phyloP scores from a whole-genome alignment of 2,329 filamentous ascomycete species.

The Colletotrichum liriopes region DNA sequence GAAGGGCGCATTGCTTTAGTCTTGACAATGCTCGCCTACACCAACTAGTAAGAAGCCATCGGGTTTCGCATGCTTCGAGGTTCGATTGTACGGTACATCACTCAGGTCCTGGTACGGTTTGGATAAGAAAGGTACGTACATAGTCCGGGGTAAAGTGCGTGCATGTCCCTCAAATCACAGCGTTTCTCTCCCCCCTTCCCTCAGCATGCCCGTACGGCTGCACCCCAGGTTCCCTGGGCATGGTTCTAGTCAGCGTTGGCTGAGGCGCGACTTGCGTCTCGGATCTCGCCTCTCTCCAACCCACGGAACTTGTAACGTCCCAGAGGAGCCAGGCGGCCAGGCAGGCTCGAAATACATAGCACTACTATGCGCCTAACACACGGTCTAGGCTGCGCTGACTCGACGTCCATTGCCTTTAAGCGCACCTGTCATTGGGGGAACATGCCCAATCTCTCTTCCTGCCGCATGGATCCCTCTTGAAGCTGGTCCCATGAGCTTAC shows the following conservation, averaged over 20 bases:
- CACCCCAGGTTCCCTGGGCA: too few relatives aligned
- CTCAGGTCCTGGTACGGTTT: too few relatives aligned
- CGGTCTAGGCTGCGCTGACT: not conserved
- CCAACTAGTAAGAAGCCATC: slow-evolving; percentile 2
- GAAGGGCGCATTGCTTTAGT: not conserved
- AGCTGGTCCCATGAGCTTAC: not conserved
- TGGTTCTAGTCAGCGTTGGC: not conserved
- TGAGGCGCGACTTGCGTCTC: not conserved
- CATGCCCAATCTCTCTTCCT: not conserved
- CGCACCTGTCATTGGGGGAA: not conserved
- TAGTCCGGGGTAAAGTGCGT: not conserved
- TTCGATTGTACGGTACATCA: not conserved
- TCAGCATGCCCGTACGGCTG: too few relatives aligned
- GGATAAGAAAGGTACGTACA: not conserved
- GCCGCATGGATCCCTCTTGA: too few relatives aligned
- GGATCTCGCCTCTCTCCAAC: not conserved
- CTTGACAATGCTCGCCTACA: not conserved
- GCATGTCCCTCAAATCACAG: not conserved
- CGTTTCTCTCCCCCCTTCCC: too few relatives aligned
- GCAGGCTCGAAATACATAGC: not conserved
- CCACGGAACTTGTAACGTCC: not conserved
- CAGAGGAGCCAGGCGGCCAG: not conserved
- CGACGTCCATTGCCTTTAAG: not conserved
- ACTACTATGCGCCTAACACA: not conserved
- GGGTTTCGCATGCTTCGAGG: not conserved